Conservation (phyloP, 2,329 filamentous ascomycete species). For the Alternaria infectoria region DNA sequence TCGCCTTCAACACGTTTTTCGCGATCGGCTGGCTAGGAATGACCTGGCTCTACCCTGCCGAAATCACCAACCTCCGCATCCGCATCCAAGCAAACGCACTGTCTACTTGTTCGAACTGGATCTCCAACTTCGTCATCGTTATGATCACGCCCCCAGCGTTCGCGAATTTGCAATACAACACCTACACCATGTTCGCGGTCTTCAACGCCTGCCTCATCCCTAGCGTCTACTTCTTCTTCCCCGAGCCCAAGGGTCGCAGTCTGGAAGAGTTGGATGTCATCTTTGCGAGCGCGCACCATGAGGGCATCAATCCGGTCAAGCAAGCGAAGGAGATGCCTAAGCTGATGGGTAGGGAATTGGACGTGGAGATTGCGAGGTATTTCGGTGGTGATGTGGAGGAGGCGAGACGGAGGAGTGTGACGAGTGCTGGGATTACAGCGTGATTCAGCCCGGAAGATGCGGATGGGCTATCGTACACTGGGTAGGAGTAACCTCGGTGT, state of each 20-base stretch:
- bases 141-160: conserved; percentile 68
- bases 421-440: not conserved
- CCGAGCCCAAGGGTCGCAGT: conserved; percentile 55
- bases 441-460: not conserved
- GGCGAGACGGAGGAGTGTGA: conserved; percentile 7
- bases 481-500: not conserved
- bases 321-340: conserved; percentile 12
- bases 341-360: conserved; percentile 6
- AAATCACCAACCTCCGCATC: conserved; percentile 73
- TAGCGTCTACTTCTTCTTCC: conserved; percentile 62
- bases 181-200: conserved; percentile 60
- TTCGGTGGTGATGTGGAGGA: conserved; percentile 17
- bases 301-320: conserved; percentile 7
- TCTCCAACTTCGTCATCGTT: conserved; percentile 64
- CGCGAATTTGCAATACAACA: conserved; percentile 56
- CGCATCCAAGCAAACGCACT: conserved; percentile 74
- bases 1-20: conserved; percentile 69
- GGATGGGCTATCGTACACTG: not conserved
- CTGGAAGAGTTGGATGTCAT: conserved; percentile 58
- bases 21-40: conserved; percentile 67
- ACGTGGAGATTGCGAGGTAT: conserved; percentile 12
- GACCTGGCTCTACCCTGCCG: conserved; percentile 67
- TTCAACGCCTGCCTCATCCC: conserved; percentile 60
- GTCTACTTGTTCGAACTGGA: conserved; percentile 12
- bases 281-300: conserved; percentile 39